Evolutionary conservation across 805 yeast genomes (phyloP).

Genomic region (Geotrichum ghanense): DNA sequence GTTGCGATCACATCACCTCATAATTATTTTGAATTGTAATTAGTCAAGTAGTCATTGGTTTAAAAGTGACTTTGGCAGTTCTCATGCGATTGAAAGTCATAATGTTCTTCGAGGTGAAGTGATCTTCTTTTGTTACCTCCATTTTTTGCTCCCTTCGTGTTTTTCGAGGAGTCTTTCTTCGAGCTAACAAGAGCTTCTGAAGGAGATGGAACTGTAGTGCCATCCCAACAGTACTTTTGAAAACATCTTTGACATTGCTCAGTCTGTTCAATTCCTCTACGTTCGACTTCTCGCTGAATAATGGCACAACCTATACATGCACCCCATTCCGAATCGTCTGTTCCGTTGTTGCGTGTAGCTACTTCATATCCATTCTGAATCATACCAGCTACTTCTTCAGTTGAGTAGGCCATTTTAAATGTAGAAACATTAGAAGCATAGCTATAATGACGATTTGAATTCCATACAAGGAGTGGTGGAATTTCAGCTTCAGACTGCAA

Average conservation of each 20-base stretch:
- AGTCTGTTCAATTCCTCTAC: slow-evolving; percentile 46
- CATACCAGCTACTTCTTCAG: slow-evolving; percentile 46
- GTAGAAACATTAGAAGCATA: slow-evolving; percentile 62
- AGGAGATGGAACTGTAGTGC: slow-evolving; percentile 20
- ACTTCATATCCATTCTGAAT: slow-evolving; percentile 70
- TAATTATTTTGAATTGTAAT: no score
- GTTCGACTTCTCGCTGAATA: slow-evolving; percentile 69
- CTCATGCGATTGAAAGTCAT: no score
- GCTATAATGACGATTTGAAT: slow-evolving; percentile 60
- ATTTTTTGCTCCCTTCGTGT: no score
- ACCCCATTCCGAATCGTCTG: slow-evolving; percentile 59
- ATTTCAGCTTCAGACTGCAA: slow-evolving; percentile 35
- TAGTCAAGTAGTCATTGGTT: no score
- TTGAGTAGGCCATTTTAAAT: slow-evolving; percentile 50
- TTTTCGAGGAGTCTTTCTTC: no score
- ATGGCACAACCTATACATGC: slow-evolving; percentile 81
- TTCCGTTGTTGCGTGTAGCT: slow-evolving; percentile 55
- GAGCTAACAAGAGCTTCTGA: no score
- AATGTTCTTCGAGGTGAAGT: no score
- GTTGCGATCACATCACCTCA: no score
- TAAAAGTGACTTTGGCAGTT: no score
- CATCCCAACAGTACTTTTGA: slow-evolving; percentile 70
- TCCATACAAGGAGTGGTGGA: slow-evolving; percentile 70
- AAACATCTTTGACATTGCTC: slow-evolving; percentile 70
- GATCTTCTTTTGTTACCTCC: no score